A percentile compares a stretch with the other conserved stretches of the same genome.
phyloP scores from a whole-genome alignment of 2,329 filamentous ascomycete genomes.

The Botrytis aclada region DNA sequence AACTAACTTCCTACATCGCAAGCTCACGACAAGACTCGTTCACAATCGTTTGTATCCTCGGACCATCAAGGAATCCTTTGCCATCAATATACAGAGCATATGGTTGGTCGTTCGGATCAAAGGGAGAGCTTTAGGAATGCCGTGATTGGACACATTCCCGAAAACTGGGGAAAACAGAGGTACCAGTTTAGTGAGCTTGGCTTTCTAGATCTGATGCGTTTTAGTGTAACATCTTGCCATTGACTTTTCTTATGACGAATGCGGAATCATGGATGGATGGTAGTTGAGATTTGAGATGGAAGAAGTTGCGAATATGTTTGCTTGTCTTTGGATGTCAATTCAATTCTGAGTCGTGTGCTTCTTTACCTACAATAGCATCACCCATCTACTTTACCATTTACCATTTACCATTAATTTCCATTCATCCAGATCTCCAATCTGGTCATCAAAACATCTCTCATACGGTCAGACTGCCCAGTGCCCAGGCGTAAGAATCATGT shows the following conservation, averaged over 20 bases:
- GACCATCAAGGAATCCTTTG: slow-evolving; percentile 17
- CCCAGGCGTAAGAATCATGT: background rate
- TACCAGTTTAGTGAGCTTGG: slow-evolving; percentile 10
- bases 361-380: background rate
- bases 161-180: slow-evolving; percentile 10
- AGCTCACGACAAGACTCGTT: background rate
- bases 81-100: background rate
- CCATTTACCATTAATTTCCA: background rate
- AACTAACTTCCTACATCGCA: slow-evolving; percentile 21
- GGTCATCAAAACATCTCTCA: background rate
- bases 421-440: background rate
- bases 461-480: background rate
- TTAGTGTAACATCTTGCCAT: background rate
- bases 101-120: slow-evolving; percentile 15
- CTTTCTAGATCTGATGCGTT: slow-evolving; percentile 1
- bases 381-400: background rate
- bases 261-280: background rate
- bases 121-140: slow-evolving; percentile 14
- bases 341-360: background rate
- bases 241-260: slow-evolving; percentile 1
- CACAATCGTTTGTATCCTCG: slow-evolving; percentile 15
- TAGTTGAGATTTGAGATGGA: background rate
- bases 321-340: background rate
- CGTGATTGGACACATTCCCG: slow-evolving; percentile 19
- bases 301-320: background rate